phyloP scores from a whole-genome alignment of 1,284 basidiomycete species.

The Apiotrichum porosum region DNA sequence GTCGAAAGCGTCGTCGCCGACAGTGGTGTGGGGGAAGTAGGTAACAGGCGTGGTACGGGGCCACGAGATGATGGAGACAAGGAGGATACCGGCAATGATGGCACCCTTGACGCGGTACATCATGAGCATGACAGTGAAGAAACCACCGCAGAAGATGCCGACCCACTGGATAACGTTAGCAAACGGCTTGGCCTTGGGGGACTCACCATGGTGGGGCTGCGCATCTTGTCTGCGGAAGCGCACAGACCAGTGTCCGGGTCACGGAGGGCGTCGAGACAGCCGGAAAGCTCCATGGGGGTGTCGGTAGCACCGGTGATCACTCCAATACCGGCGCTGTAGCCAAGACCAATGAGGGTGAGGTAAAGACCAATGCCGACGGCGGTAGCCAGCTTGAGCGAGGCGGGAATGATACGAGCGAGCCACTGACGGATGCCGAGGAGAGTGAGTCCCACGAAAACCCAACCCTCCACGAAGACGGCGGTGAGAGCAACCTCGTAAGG shows the following conservation, averaged over 20 bases:
- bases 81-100: conserved; percentile 55
- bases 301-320: conserved; percentile 70
- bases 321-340: conserved; percentile 62
- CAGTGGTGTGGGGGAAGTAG: conserved; percentile 67
- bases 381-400: conserved; percentile 76
- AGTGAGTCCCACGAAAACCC: conserved; percentile 78
- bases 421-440: conserved; percentile 82
- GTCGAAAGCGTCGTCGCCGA: conserved; percentile 69
- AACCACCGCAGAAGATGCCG: conserved; percentile 82
- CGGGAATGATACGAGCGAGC: conserved; percentile 81
- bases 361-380: conserved; percentile 83
- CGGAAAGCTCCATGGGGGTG: conserved; percentile 75
- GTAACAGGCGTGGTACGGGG: conserved; percentile 74
- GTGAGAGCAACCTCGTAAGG: conserved; percentile 76
- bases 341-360: conserved; percentile 51
- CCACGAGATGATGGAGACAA: conserved; percentile 85
- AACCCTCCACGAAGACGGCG: conserved; percentile 82
- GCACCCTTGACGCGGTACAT: conserved; percentile 76
- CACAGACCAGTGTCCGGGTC: conserved; percentile 56
- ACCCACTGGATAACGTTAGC: conserved; percentile 63
- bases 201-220: conserved; percentile 16
- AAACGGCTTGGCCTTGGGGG: too few species aligned
- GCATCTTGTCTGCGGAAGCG: conserved; percentile 54
- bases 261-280: conserved; percentile 54
- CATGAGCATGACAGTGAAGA: conserved; percentile 72